These are phyloP conservation scores for Stromatinia cepivora DNA, from an alignment of 2,329 filamentous ascomycete genomes.

Conservation along the genomic window DNA sequence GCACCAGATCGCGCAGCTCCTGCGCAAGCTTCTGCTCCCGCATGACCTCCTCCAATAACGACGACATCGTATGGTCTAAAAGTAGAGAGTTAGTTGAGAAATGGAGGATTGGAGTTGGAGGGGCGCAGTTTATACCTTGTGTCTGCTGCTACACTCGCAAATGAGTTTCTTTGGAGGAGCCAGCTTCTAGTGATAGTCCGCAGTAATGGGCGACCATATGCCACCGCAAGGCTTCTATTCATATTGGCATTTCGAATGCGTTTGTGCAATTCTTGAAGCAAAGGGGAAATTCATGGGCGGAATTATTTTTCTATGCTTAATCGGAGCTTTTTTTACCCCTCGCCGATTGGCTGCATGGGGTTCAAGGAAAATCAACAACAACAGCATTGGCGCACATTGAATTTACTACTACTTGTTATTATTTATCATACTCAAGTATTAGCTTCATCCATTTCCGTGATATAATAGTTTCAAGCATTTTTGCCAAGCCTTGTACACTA, in stretches of 20 bases:
- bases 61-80: slow-evolving; percentile 73
- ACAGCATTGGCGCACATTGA: neutral
- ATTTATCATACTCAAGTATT: neutral
- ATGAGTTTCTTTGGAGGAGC: slow-evolving; percentile 17
- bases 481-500: neutral
- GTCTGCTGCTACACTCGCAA: slow-evolving; percentile 20
- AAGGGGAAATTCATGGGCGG: neutral
- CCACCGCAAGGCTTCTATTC: slow-evolving; percentile 29
- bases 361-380: neutral
- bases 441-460: neutral
- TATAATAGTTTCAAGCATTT: neutral
- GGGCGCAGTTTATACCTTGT: slow-evolving; percentile 20
- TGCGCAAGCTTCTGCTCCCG: slow-evolving; percentile 88
- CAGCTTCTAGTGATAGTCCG: neutral
- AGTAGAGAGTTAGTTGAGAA: neutral
- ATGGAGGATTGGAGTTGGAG: neutral
- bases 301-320: slow-evolving; percentile 11
- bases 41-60: slow-evolving; percentile 94
- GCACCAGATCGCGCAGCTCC: slow-evolving; percentile 88
- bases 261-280: neutral
- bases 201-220: slow-evolving; percentile 22
- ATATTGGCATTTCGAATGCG: slow-evolving; percentile 34
- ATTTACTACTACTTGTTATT: neutral
- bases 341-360: slow-evolving; percentile 4
- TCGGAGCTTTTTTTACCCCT: slow-evolving; percentile 15